Conservation (phyloP, 2,329 filamentous ascomycete genomes). For the Tothia fuscella region DNA sequence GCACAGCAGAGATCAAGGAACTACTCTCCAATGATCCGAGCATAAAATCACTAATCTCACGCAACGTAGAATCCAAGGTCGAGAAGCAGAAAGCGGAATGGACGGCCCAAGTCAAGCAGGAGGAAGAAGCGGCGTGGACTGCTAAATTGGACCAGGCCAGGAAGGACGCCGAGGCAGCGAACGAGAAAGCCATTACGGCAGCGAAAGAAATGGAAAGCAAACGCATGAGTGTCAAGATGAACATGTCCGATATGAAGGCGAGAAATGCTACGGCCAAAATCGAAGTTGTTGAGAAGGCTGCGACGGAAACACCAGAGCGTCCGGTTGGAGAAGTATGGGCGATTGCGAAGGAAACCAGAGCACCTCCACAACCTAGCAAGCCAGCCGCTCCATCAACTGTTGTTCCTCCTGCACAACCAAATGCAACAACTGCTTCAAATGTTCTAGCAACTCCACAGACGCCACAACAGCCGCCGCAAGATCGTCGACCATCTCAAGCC, state of each 20-base stretch:
- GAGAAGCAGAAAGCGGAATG: slow-evolving; percentile 21
- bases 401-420: background rate
- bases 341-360: slow-evolving; percentile 56
- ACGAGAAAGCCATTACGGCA: slow-evolving; percentile 40
- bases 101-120: slow-evolving; percentile 25
- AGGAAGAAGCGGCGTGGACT: slow-evolving; percentile 17
- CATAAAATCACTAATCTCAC: slow-evolving; percentile 38
- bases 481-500: background rate
- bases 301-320: slow-evolving; percentile 70
- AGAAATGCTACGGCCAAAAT: slow-evolving; percentile 58
- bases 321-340: slow-evolving; percentile 82
- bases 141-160: slow-evolving; percentile 20
- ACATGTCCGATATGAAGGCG: slow-evolving; percentile 63
- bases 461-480: background rate
- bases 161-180: slow-evolving; percentile 37
- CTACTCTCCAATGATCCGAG: slow-evolving; percentile 38
- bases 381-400: slow-evolving; percentile 10
- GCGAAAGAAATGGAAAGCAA: slow-evolving; percentile 54
- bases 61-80: slow-evolving; percentile 44
- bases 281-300: slow-evolving; percentile 67
- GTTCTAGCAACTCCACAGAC: background rate
- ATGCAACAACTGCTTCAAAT: background rate
- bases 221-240: slow-evolving; percentile 61
- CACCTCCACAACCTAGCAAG: slow-evolving; percentile 15
- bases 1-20: slow-evolving; percentile 24